phyloP scores from a whole-genome alignment of 441 rosid genomes.

The Mallotus japonicus region DNA sequence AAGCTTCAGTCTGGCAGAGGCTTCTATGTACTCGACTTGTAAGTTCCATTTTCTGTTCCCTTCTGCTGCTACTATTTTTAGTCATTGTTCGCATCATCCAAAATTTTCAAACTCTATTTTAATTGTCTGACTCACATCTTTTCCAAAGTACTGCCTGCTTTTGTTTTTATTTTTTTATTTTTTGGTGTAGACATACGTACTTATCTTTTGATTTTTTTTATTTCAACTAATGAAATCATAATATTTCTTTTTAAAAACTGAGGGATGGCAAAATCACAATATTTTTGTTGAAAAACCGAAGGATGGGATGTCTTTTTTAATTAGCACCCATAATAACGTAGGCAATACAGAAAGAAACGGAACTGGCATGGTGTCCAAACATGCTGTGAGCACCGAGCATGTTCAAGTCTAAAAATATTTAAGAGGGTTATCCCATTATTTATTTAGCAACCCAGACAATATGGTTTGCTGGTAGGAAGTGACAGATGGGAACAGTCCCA shows the following conservation, averaged over 20 bases:
- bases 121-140: neutral
- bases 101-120: neutral
- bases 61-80: neutral
- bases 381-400: neutral
- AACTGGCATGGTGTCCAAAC: neutral
- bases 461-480: conserved; percentile 15
- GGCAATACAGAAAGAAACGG: neutral
- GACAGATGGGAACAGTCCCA: conserved; percentile 17
- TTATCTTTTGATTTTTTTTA: neutral
- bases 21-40: neutral
- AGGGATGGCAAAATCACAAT: neutral
- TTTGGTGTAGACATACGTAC: neutral
- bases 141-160: no score
- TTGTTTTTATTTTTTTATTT: no score
- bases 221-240: neutral
- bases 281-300: neutral
- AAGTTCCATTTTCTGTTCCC: neutral
- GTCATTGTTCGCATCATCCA: neutral
- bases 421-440: neutral
- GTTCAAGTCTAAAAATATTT: neutral
- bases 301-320: neutral
- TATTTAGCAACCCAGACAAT: conserved; percentile 5
- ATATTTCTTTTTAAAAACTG: neutral
- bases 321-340: no score
- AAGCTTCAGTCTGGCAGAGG: neutral